Conservation (phyloP, 2,329 filamentous ascomycete genomes). For the Ceratocystis cubensis region DNA sequence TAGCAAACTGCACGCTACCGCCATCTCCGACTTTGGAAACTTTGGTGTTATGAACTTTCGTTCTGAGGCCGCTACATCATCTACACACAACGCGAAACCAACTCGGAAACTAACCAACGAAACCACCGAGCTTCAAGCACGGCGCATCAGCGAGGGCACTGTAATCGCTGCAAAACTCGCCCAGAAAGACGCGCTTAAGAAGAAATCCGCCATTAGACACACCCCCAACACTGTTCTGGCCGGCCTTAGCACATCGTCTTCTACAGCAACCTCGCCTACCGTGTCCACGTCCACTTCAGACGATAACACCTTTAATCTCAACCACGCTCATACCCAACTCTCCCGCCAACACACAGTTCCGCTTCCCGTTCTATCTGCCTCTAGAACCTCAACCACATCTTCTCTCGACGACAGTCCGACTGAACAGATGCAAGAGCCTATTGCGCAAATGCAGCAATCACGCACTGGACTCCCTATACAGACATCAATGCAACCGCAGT, state of each 20-base stretch:
- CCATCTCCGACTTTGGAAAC: constrained; percentile 44
- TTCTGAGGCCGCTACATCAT: constrained; percentile 9
- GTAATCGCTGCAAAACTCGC: constrained; percentile 45
- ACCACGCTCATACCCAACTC: background rate
- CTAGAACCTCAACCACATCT: background rate
- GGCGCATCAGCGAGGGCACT: constrained; percentile 50
- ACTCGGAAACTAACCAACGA: constrained; percentile 24
- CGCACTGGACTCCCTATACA: constrained; percentile 11
- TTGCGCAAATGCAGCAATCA: constrained; percentile 11
- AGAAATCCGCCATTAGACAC: constrained; percentile 10
- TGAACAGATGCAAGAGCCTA: constrained; percentile 12
- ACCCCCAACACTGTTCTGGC: background rate
- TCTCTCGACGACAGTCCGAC: background rate
- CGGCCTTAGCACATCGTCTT: background rate
- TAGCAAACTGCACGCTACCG: constrained; percentile 48
- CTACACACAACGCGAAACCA: constrained; percentile 29
- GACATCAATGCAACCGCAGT: constrained; percentile 11
- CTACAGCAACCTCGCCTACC: background rate
- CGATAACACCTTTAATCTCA: background rate
- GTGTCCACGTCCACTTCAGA: background rate
- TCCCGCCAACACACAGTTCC: constrained; percentile 7
- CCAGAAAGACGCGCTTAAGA: constrained; percentile 39
- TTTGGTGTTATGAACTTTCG: constrained; percentile 51
- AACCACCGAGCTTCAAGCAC: constrained; percentile 41
- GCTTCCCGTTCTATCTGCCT: constrained; percentile 3